These are phyloP conservation scores for Aspergillus japonicus DNA, from an alignment of 2,329 filamentous ascomycete genomes.

Conservation along the genomic window DNA sequence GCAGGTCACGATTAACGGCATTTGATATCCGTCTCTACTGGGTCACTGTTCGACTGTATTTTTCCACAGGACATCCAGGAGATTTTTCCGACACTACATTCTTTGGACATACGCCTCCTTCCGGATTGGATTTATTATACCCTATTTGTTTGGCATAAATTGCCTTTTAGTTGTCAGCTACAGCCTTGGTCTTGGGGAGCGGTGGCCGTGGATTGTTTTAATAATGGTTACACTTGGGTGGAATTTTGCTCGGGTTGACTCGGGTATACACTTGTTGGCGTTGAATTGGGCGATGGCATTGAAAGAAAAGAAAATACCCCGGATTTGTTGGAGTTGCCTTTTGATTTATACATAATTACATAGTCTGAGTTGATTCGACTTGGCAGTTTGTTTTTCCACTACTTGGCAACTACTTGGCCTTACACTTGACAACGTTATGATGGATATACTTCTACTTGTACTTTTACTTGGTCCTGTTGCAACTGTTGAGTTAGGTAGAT, in stretches of 20 bases:
- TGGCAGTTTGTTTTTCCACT: no score
- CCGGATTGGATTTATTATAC: background rate
- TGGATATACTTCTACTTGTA: no score
- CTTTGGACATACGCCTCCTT: constrained; percentile 22
- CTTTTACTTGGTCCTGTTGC: no score
- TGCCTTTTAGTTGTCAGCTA: background rate
- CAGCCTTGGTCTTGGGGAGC: background rate
- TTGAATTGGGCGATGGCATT: constrained; percentile 3
- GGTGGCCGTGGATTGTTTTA: constrained; percentile 13
- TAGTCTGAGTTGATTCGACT: background rate
- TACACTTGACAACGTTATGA: no score
- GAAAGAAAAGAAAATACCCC: constrained; percentile 23
- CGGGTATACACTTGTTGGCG: constrained; percentile 10
- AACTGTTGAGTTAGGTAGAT: no score
- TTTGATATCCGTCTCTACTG: background rate
- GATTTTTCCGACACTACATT: constrained; percentile 9
- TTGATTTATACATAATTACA: constrained; percentile 15
- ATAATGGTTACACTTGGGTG: constrained; percentile 13
- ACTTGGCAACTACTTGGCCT: no score
- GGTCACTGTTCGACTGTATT: constrained; percentile 14
- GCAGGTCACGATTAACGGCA: constrained; percentile 21
- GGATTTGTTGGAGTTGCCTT: background rate
- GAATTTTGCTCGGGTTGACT: constrained; percentile 8
- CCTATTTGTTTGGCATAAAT: constrained; percentile 14
- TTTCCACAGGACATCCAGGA: constrained; percentile 17